These are phyloP conservation scores for Calonectria montana DNA, from an alignment of 2,329 filamentous ascomycete genomes.

Conservation along the genomic window DNA sequence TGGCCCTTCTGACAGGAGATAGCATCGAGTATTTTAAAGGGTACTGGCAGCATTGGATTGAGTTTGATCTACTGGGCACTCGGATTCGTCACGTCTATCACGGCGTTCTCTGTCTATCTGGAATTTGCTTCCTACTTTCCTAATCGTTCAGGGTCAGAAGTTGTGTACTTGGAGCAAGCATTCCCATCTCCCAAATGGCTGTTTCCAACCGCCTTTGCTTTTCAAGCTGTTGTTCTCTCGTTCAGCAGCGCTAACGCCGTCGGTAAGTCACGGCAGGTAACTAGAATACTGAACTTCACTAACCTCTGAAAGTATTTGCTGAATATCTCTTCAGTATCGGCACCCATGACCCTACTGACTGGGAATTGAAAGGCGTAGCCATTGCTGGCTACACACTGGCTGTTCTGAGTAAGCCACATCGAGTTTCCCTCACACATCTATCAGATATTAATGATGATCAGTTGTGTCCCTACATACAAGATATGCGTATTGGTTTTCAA, in stretches of 20 bases:
- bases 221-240: slow-evolving; percentile 71
- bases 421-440: neutral
- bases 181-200: slow-evolving; percentile 72
- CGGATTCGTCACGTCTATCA: slow-evolving; percentile 68
- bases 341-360: slow-evolving; percentile 61
- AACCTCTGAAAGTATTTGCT: slow-evolving; percentile 60
- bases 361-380: slow-evolving; percentile 75
- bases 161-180: slow-evolving; percentile 76
- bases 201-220: slow-evolving; percentile 72
- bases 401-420: slow-evolving; percentile 57
- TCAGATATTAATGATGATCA: slow-evolving; percentile 14
- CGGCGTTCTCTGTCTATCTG: slow-evolving; percentile 69
- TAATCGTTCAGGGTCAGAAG: slow-evolving; percentile 72
- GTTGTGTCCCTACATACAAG: slow-evolving; percentile 64
- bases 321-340: slow-evolving; percentile 71
- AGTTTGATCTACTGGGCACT: slow-evolving; percentile 73
- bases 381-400: slow-evolving; percentile 71
- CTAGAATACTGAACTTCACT: neutral
- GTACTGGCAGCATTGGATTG: slow-evolving; percentile 72
- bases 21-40: slow-evolving; percentile 68
- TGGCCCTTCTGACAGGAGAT: neutral
- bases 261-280: slow-evolving; percentile 46
- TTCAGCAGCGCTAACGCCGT: slow-evolving; percentile 75
- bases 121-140: slow-evolving; percentile 74
- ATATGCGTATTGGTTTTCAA: slow-evolving; percentile 65